phyloP scores from a whole-genome alignment of 345 rosid genomes.

The Murraya paniculata region DNA sequence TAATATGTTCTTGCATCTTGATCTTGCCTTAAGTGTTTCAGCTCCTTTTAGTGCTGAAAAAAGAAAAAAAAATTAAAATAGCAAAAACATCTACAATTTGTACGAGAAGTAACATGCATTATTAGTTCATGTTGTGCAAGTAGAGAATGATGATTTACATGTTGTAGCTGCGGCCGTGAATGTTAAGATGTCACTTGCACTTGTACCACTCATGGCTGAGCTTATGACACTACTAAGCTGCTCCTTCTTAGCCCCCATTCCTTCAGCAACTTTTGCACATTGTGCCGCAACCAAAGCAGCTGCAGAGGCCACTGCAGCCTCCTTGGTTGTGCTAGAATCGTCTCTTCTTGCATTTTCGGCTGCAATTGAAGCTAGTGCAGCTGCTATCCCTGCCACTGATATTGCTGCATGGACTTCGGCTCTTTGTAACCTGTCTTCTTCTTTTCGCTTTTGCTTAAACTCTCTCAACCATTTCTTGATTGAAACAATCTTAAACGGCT shows the following conservation, averaged over 20 bases:
- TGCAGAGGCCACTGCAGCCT: constrained; percentile 79
- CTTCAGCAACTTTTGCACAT: constrained; percentile 79
- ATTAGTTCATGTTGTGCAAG: background rate
- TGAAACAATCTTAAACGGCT: constrained; percentile 41
- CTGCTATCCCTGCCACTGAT: constrained; percentile 84
- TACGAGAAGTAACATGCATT: background rate
- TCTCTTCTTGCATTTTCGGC: constrained; percentile 49
- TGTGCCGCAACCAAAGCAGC: constrained; percentile 88
- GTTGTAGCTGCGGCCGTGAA: constrained; percentile 90
- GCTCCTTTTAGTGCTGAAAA: constrained; percentile 79
- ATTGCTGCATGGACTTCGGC: constrained; percentile 93
- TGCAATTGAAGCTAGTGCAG: constrained; percentile 79
- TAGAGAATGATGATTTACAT: constrained; percentile 41
- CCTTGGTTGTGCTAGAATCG: constrained; percentile 32
- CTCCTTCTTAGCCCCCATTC: constrained; percentile 81
- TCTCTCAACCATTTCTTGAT: constrained; percentile 91
- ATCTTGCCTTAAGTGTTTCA: constrained; percentile 74
- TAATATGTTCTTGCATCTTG: constrained; percentile 59
- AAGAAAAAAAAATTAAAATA: background rate
- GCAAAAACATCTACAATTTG: background rate
- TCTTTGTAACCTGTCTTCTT: constrained; percentile 66
- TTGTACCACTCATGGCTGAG: constrained; percentile 74
- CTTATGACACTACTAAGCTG: constrained; percentile 60
- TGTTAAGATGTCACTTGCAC: constrained; percentile 71
- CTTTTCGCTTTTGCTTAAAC: constrained; percentile 69